Percentiles rank a stretch among this genome's conserved stretches.
Evolutionary conservation across 2,329 filamentous ascomycete genomes (phyloP).

Genomic region (Pestalotiopsis sp.): DNA sequence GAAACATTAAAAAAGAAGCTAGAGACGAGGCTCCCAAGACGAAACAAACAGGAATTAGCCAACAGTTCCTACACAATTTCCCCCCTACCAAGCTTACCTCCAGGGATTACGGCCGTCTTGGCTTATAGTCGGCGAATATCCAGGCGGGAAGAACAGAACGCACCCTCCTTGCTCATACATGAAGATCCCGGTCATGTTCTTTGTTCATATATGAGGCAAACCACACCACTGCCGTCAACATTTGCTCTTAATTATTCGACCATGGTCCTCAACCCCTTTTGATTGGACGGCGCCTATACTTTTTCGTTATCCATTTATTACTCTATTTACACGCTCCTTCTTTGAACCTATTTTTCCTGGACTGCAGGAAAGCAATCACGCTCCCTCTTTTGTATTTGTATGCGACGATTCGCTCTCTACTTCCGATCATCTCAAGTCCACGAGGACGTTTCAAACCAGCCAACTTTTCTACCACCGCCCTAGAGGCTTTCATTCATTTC

Average conservation of each 20-base stretch:
- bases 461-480: not conserved
- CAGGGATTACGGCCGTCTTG: not conserved
- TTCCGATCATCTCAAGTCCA: not conserved
- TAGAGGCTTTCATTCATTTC: constrained; percentile 7
- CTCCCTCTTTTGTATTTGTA: not conserved
- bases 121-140: not conserved
- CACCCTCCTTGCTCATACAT: not conserved
- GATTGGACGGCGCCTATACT: not conserved
- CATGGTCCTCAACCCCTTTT: constrained; percentile 12
- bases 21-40: not conserved
- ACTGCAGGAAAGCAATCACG: not conserved
- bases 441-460: not conserved
- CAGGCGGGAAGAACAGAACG: not conserved
- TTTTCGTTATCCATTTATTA: constrained; percentile 1
- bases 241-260: constrained; percentile 2
- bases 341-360: not conserved
- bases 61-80: not conserved
- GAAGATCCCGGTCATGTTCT: not conserved
- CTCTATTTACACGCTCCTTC: constrained; percentile 9
- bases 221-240: not conserved
- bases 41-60: not conserved
- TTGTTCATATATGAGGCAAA: not conserved
- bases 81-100: not conserved
- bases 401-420: not conserved
- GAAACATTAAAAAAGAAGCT: not conserved